Evolutionary conservation across 2,329 filamentous ascomycete species (phyloP), one percentile per base, ranked within the genome.

Genomic region (Camptophora hylomeconis): DNA sequence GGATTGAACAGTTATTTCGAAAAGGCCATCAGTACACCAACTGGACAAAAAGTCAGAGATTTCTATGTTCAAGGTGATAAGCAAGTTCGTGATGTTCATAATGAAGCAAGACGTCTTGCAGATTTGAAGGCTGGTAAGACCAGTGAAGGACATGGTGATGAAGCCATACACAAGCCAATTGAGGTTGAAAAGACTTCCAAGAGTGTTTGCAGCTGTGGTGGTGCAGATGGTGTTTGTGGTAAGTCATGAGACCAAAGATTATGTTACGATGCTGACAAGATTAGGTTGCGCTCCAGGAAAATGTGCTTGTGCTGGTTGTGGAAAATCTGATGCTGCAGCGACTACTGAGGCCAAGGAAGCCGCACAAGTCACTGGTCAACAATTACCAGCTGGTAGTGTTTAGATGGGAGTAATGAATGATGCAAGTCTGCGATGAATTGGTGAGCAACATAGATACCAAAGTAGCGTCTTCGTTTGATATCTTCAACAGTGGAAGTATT

Each of bases 31-130:
- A 77, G 69, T 52, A 92, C 84, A 0, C 83, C 84, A 7, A 92
- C 84, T 2, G 89, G 89, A 45, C 74, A 86, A 64, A 83, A 79
- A 59, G 61, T 98, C 37, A 79, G 81, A 44, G 65, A 76, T 39
- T 98, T 98, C 61, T 98, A 98, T 60, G 69, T 75, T 5, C 67
- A 82, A 44, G 72, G 80, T 39, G 75, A 79, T 53, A 83, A 83
- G 61, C 86, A 95, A 59, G 84, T 94, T 17, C 68, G 83, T 46
- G 89, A 98, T 52, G 89, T 98, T 25, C 89, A 98, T 60, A 69
- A 67, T 38, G 89, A 98, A 67, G 89, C 89, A 17, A 70, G 78
- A 39, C 75, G 89, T 44, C 66, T 98, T 31, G 87, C 87, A 27
- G 75, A 92, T 41, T 57, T 98, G 43, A 94, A 94, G 76, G 75